Evolutionary conservation across 1,284 basidiomycete species (phyloP).

Genomic region (Puccinia hordei): DNA sequence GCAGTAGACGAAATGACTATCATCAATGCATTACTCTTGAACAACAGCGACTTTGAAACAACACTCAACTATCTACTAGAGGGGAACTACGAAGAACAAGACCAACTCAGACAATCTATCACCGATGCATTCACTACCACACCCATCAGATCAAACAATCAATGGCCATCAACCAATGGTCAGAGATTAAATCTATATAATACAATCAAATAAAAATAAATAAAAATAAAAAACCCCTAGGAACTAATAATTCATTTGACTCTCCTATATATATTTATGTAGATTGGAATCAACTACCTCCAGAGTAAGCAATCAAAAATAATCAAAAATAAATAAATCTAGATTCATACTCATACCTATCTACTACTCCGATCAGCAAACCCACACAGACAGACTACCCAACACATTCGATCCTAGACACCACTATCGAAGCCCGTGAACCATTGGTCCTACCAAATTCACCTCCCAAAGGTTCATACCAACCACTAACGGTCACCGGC

Average conservation of each 20-base stretch:
- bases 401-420: background rate
- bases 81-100: conserved; percentile 6
- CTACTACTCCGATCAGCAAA: background rate
- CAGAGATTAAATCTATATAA: background rate
- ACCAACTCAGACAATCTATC: conserved; percentile 41
- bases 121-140: conserved; percentile 36
- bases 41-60: conserved; percentile 41
- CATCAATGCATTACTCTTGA: conserved; percentile 26
- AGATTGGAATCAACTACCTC: conserved; percentile 26
- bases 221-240: background rate
- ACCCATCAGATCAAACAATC: background rate
- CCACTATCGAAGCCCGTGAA: conserved; percentile 39
- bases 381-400: background rate
- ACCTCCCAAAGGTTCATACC: conserved; percentile 47
- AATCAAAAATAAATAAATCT: background rate
- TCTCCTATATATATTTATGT: background rate
- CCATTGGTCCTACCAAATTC: conserved; percentile 50
- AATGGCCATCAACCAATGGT: conserved; percentile 2
- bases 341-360: background rate
- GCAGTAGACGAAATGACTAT: conserved; percentile 11
- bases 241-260: too few species aligned
- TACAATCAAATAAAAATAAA: background rate
- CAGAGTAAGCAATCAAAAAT: conserved; percentile 17
- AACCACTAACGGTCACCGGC: conserved; percentile 49
- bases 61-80: conserved; percentile 44